Conservation (phyloP, 345 rosid genomes). For the Passiflora organensis region DNA sequence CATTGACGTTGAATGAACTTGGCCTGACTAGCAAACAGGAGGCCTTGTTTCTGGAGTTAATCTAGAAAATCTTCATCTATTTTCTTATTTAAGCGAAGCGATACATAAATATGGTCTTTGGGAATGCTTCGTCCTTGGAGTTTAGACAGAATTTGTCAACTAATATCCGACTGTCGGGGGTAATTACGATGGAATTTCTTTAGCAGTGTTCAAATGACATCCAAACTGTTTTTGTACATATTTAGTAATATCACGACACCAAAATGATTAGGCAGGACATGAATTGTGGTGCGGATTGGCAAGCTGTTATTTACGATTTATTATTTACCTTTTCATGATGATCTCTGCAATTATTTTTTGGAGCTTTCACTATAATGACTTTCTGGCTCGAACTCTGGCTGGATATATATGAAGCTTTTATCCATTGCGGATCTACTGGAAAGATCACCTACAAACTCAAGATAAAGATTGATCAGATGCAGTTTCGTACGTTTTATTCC, state of each 20-base stretch:
- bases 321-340: too few species aligned
- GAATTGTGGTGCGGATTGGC: not conserved
- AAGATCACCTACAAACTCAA: too few species aligned
- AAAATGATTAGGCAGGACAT: not conserved
- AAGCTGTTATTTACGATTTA: not conserved
- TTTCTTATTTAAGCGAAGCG: slow-evolving; percentile 5
- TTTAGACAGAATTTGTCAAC: slow-evolving; percentile 13
- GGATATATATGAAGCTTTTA: too few species aligned
- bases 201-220: slow-evolving; percentile 15
- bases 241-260: slow-evolving; percentile 1
- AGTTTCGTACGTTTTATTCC: too few species aligned
- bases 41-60: slow-evolving; percentile 87
- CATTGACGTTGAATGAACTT: slow-evolving; percentile 62
- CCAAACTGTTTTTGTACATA: slow-evolving; percentile 9
- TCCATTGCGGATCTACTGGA: too few species aligned
- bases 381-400: too few species aligned
- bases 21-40: slow-evolving; percentile 94
- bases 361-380: too few species aligned
- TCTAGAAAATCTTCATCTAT: slow-evolving; percentile 34
- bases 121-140: slow-evolving; percentile 6
- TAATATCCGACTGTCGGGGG: slow-evolving; percentile 11
- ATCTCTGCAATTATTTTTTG: too few species aligned
- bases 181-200: slow-evolving; percentile 8
- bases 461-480: too few species aligned
- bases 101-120: slow-evolving; percentile 5